A percentile compares a stretch with the other conserved stretches of the same genome.
Evolutionary conservation across 1,284 basidiomycete species (phyloP).

Genomic region (Taiwanofungus camphoratus): DNA sequence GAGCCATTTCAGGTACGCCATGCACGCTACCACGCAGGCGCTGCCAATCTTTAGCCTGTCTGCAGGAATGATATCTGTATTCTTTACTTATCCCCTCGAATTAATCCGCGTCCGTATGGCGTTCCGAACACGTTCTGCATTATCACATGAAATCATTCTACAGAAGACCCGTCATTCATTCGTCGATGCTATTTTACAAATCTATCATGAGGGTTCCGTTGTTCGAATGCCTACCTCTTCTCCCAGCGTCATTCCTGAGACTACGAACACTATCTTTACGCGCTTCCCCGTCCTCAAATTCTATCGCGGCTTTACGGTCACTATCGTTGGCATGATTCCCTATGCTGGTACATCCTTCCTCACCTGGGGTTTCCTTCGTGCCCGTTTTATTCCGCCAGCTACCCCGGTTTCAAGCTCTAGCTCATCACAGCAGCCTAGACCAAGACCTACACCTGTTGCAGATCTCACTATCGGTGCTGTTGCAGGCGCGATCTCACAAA

Average conservation of each 20-base stretch:
- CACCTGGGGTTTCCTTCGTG: conserved; percentile 82
- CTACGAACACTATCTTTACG: conserved; percentile 33
- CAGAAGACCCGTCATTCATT: conserved; percentile 48
- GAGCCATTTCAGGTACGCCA: conserved; percentile 75
- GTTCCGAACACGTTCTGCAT: conserved; percentile 62
- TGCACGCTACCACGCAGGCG: no score
- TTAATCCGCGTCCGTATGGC: conserved; percentile 94
- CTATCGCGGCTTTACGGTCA: conserved; percentile 94
- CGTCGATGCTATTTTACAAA: conserved; percentile 51
- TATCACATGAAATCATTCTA: conserved; percentile 18
- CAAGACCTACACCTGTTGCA: conserved; percentile 41
- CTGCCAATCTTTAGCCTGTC: no score
- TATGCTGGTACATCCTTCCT: conserved; percentile 97
- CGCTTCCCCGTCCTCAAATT: conserved; percentile 79
- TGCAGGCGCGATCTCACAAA: conserved; percentile 88
- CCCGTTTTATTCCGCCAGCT: conserved; percentile 49
- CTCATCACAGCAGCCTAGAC: conserved; percentile 28
- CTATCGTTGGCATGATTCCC: conserved; percentile 89
- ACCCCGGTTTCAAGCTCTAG: conserved; percentile 22
- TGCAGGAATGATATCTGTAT: conserved; percentile 83
- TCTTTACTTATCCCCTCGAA: conserved; percentile 93
- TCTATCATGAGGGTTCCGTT: conserved; percentile 63
- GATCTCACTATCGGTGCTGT: conserved; percentile 83
- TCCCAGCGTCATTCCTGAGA: conserved; percentile 6
- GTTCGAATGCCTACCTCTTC: conserved; percentile 20